Conservation (phyloP, 352 stramenopile genomes). For the Pythium coloratum region DNA sequence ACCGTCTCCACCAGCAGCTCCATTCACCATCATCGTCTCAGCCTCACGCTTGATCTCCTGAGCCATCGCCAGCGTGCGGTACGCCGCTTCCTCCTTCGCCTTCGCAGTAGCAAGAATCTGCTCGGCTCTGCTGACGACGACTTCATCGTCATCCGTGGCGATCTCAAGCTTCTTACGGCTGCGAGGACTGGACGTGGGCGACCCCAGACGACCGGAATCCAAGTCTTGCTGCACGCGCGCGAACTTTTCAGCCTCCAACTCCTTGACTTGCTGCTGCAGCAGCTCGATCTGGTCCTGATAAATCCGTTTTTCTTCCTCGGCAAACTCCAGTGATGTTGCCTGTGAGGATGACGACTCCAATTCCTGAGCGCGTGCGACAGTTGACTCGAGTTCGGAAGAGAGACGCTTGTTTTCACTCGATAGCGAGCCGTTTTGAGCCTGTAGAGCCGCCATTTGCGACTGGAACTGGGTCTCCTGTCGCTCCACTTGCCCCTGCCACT, state of each 20-base stretch:
- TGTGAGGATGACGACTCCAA: slow-evolving; percentile 34
- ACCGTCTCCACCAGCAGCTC: neutral
- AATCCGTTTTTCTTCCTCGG: slow-evolving; percentile 56
- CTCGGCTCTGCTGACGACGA: slow-evolving; percentile 12
- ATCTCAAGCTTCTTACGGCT: slow-evolving; percentile 15
- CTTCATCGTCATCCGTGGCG: slow-evolving; percentile 4
- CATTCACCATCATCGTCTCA: slow-evolving; percentile 40
- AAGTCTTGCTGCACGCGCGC: slow-evolving; percentile 43
- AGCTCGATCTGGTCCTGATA: slow-evolving; percentile 55
- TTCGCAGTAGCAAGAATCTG: slow-evolving; percentile 11
- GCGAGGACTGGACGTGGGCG: slow-evolving; percentile 28
- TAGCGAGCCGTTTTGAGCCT: slow-evolving; percentile 31
- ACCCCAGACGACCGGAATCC: slow-evolving; percentile 31
- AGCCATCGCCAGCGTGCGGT: slow-evolving; percentile 44
- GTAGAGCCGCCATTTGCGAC: slow-evolving; percentile 36
- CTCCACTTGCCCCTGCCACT: slow-evolving; percentile 39
- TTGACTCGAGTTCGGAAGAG: slow-evolving; percentile 29
- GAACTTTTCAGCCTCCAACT: slow-evolving; percentile 55
- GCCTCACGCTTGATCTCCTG: slow-evolving; percentile 63
- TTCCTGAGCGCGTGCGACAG: slow-evolving; percentile 31
- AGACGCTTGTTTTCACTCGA: slow-evolving; percentile 33
- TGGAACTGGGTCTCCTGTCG: slow-evolving; percentile 34
- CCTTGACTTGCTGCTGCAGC: slow-evolving; percentile 52
- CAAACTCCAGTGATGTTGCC: slow-evolving; percentile 19
- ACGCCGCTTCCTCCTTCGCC: slow-evolving; percentile 44